Percentiles rank a stretch among this genome's conserved stretches.
These are phyloP conservation scores for Macrocybe gigantea DNA, from an alignment of 768 basidiomycete genomes.

Conservation along the genomic window DNA sequence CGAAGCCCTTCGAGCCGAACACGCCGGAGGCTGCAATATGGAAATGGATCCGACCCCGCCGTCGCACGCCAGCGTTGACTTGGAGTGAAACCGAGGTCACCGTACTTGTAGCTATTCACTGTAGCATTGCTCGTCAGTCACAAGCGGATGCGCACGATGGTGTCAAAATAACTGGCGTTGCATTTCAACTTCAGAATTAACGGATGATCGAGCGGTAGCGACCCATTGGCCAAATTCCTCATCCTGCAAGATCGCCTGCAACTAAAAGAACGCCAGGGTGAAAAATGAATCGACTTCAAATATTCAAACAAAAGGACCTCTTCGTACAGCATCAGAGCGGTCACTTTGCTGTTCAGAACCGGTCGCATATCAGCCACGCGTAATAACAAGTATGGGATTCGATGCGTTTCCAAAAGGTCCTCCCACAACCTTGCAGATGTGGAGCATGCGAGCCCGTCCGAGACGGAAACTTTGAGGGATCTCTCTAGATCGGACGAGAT, in stretches of 20 bases:
- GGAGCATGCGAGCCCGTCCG: constrained; percentile 4
- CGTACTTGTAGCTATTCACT: neutral
- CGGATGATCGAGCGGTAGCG: too few species aligned
- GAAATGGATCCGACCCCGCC: constrained; percentile 2
- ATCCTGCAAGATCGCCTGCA: too few species aligned
- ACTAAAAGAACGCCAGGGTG: too few species aligned
- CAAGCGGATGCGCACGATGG: too few species aligned
- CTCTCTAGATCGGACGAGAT: neutral
- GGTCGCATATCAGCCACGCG: constrained; percentile 13
- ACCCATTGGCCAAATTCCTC: too few species aligned
- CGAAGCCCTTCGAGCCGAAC: constrained; percentile 3
- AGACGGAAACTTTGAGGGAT: constrained; percentile 3
- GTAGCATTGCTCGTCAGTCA: neutral
- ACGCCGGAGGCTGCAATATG: constrained; percentile 8
- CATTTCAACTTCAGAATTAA: too few species aligned
- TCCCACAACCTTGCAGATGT: constrained; percentile 9
- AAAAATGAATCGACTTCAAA: neutral
- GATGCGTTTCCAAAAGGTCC: constrained; percentile 8
- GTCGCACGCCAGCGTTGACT: constrained; percentile 3
- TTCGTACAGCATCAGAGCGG: constrained; percentile 9
- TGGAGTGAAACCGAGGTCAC: neutral
- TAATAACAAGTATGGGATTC: constrained; percentile 10
- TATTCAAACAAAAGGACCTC: constrained; percentile 7
- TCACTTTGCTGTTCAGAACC: constrained; percentile 8
- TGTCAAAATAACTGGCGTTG: too few species aligned